Evolutionary conservation across 169 alveolate species (phyloP), one percentile per base, ranked within the genome.

Genomic region (Plasmodium billcollinsi): DNA sequence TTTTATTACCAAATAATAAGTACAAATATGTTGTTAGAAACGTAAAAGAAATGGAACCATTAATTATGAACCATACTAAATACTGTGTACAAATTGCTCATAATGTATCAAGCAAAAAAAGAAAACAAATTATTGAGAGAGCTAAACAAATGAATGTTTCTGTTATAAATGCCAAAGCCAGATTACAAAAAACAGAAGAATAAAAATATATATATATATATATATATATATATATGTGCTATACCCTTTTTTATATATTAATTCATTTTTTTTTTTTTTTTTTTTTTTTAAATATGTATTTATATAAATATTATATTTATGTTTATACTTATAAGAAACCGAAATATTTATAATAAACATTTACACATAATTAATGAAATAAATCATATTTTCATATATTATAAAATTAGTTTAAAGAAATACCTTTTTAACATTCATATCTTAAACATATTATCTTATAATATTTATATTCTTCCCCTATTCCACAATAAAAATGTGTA

Each of bases 41-140:
- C 91, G 96, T 96, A 58, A 93, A 92, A 75, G 99, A 97, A 74
- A 91, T 98, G 56, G 99, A 98, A 74, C 96, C 97, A 95, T 95
- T 98, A 74, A 85, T 97, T 94, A 98, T 98, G 99, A 98, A 97
- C 96, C 97, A 98, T 93, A 96, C 95, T 83, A 97, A 97, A 90
- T 97, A 95, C 93, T 96, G 97, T 45, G 99, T 97, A 56, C 99
- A 97, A 85, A 95, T 98, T 75, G 99, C 98, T 49, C 97, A 96
- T 93, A 95, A 94, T 90, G 97, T 97, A 14, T 97, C 99, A 63
- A 96, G 98, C 80, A 95, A 96, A 90, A 97, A 96, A 95, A 95
- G 99, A 88, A 93, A 95, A 75, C 97, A 93, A 86, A 94, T 98
- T 74, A 91, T 98, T 69, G 98, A 97, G 95, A 94, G 99, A 83